Evolutionary conservation across 2,329 filamentous ascomycete species (phyloP), one percentile per base, ranked within the genome.

Genomic region (Ophiostoma piceae): DNA sequence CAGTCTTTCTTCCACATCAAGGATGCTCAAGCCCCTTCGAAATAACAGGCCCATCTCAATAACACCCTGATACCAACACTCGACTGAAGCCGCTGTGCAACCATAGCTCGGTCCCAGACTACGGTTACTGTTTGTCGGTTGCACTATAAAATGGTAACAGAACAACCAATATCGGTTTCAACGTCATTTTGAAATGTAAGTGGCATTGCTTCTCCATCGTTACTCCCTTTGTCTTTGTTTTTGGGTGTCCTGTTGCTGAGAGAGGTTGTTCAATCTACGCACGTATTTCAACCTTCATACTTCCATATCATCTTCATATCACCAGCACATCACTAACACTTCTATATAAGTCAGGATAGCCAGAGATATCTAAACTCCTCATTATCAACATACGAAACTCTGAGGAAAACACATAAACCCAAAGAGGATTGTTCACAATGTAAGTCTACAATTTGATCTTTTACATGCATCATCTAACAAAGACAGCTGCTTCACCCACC

Each of bases 61-160:
- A 57, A 12, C 51, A 57, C 51, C 51, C 22, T 57, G n/a, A 22
- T 57, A 57, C 51, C 51, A 57, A 57, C 8, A 57, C 51, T 51
- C 2, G n/a, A 51, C 47, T 51, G 16, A 51, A 51, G 1, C 22
- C 22, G 8, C 51, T 22, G 22, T 57, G 11, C 51, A 3, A 57
- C 51, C n/a, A 11, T 26, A 57, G 26, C 51, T 57, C 22, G n/a
- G 6, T 47, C 43, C 43, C 43, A 47, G 16, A 47, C 43, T 47
- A 22, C n/a, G 22, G 51, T 8, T 57, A 26, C 51, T 22, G 51
- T 57, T 14, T 9, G n/a, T 14, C 3, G n/a, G 51, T 57, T 57
- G 26, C 51, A 57, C 12, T 57, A 12, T 12, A 2, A 57, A 16
- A 8, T 47, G 7, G 14, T 47, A 16, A 47, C 43, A 47, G 43